These are phyloP conservation scores for Trichophyton mentagrophytes DNA, from an alignment of 2,329 filamentous ascomycete genomes.

Conservation along the genomic window DNA sequence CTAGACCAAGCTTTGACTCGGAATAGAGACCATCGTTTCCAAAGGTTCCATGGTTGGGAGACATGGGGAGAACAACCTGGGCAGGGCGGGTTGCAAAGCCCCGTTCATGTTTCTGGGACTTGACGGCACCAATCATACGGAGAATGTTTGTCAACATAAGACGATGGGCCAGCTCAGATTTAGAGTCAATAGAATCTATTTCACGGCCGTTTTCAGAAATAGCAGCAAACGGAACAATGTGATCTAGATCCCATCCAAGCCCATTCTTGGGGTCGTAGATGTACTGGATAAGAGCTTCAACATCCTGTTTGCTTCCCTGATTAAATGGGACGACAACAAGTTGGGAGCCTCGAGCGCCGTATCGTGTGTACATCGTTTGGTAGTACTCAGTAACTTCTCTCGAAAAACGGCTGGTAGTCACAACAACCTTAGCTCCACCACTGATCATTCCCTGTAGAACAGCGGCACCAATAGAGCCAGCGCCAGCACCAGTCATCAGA, in stretches of 20 bases:
- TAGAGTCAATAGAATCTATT: slow-evolving; percentile 92
- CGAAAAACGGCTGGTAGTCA: slow-evolving; percentile 93
- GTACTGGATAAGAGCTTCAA: slow-evolving; percentile 85
- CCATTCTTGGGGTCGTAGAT: slow-evolving; percentile 95
- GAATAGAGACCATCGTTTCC: slow-evolving; percentile 96
- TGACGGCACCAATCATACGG: slow-evolving; percentile 79
- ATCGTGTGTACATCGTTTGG: slow-evolving; percentile 94
- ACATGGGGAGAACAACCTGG: slow-evolving; percentile 89
- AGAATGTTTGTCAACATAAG: slow-evolving; percentile 98
- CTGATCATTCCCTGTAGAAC: slow-evolving; percentile 92
- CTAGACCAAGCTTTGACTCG: slow-evolving; percentile 90
- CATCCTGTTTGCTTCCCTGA: slow-evolving; percentile 95
- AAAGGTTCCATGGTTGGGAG: slow-evolving; percentile 96
- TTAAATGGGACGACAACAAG: slow-evolving; percentile 98
- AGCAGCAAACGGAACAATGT: slow-evolving; percentile 87
- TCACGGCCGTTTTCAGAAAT: slow-evolving; percentile 97
- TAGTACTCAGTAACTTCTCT: slow-evolving; percentile 98
- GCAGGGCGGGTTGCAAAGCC: slow-evolving; percentile 92
- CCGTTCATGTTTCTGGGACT: slow-evolving; percentile 73
- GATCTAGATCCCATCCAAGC: slow-evolving; percentile 96
- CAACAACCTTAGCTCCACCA: slow-evolving; percentile 90
- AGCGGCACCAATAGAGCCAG: slow-evolving; percentile 93
- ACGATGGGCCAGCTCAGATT: slow-evolving; percentile 92
- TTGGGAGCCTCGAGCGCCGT: slow-evolving; percentile 85
- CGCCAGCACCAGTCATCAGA: slow-evolving; percentile 95